Evolutionary conservation across 2,329 filamentous ascomycete species (phyloP), one percentile per base, ranked within the genome.

Genomic region (Penicillium expansum): DNA sequence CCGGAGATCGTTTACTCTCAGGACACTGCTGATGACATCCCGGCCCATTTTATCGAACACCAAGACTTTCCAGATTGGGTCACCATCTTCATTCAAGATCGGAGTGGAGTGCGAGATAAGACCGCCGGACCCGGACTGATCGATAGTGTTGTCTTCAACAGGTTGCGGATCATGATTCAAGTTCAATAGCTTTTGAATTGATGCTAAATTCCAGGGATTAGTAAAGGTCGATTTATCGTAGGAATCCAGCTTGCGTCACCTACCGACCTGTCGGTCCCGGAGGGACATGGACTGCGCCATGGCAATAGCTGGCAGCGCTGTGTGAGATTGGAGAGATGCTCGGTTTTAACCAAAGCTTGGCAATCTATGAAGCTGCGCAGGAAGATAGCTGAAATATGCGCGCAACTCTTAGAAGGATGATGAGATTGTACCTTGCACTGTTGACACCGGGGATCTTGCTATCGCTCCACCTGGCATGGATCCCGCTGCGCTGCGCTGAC

Each of bases 41-140:
- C 92, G 84, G 47, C 93, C 94, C 66, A 88, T 77, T 66, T 93
- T 89, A 75, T 99, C 95, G 71, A 99, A 97, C 10, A 99, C 91
- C 51, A 99, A 80, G 7, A 97, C 90, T 75, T 97, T 97, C 93
- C 93, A 97, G 78, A 97, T 92, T 0, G 93, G 92, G 69, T 96
- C 91, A 61, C 92, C 92, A 67, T 95, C 88, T 45, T 90, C 83
- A 65, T 92, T 92, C 60, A 96, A 79, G 52, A 97, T 89, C 16
- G 91, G 88, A n/a, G 87, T 87, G 37, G 87, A 83, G 22, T 88
- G 84, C 53, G 87, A 82, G 54, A 88, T 78, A 10, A 88, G 76
- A 49, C 86, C 57, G 8, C 54, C 87, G 69, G 87, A 87, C 32
- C 75, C 69, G 55, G 83, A 79, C 38, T 82, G 73, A 56, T 92